Conservation (phyloP, 495 filamentous ascomycete genomes). For the Talaromyces ruber region DNA sequence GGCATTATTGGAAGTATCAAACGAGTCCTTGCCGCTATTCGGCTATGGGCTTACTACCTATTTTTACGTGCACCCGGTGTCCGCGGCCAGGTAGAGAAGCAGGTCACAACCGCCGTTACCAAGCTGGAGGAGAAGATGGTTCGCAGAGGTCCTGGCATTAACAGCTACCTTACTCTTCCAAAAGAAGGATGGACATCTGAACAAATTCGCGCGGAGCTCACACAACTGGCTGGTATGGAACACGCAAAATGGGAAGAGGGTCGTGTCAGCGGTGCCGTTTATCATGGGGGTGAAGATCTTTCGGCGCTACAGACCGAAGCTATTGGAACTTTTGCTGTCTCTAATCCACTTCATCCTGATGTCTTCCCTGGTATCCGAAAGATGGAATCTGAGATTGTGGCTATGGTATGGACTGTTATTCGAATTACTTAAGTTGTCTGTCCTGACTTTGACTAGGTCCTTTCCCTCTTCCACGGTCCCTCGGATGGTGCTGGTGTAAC, state of each 20-base stretch:
- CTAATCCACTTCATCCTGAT: slow-evolving; percentile 99
- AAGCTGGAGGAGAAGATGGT: slow-evolving; percentile 80
- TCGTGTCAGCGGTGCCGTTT: slow-evolving; percentile 88
- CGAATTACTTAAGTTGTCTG: neutral
- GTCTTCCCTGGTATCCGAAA: slow-evolving; percentile 97
- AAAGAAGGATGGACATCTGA: slow-evolving; percentile 80
- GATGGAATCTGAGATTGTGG: slow-evolving; percentile 98
- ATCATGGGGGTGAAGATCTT: slow-evolving; percentile 84
- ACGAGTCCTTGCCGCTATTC: slow-evolving; percentile 60
- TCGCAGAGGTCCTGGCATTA: slow-evolving; percentile 59
- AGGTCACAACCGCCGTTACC: slow-evolving; percentile 57
- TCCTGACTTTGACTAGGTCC: slow-evolving; percentile 36
- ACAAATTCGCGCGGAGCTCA: slow-evolving; percentile 70
- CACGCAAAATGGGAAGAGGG: slow-evolving; percentile 97
- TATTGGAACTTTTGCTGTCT: slow-evolving; percentile 84
- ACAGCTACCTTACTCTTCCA: slow-evolving; percentile 67
- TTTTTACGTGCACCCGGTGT: slow-evolving; percentile 84
- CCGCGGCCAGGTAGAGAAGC: slow-evolving; percentile 68
- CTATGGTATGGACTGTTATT: slow-evolving; percentile 56
- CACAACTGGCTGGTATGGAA: slow-evolving; percentile 72
- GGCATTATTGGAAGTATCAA: slow-evolving; percentile 72
- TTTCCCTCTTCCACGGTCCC: slow-evolving; percentile 88
- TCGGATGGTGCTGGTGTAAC: slow-evolving; percentile 75
- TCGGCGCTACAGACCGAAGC: slow-evolving; percentile 83
- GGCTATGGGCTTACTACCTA: slow-evolving; percentile 68